phyloP scores from a whole-genome alignment of 805 yeast genomes.

The Metschnikowia drakensbergensis region DNA sequence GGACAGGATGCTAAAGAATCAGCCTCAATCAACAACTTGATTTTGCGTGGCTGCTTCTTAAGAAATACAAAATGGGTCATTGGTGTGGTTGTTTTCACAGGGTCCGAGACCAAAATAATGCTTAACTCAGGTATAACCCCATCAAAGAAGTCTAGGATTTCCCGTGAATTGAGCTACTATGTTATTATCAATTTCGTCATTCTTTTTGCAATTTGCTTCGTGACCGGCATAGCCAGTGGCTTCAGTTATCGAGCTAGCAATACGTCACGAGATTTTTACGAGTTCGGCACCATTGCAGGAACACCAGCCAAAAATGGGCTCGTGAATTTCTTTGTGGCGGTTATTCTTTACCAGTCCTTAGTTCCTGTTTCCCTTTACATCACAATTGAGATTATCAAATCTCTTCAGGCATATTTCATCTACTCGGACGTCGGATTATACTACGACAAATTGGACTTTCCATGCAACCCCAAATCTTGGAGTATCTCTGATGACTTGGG shows the following conservation, averaged over 20 bases:
- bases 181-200: slow-evolving; percentile 64
- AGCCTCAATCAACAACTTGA: slow-evolving; percentile 61
- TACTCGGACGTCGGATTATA: slow-evolving; percentile 69
- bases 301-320: slow-evolving; percentile 64
- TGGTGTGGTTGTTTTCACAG: slow-evolving; percentile 74
- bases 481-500: slow-evolving; percentile 80
- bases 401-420: slow-evolving; percentile 72
- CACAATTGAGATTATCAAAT: slow-evolving; percentile 74
- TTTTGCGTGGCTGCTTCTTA: slow-evolving; percentile 72
- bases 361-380: slow-evolving; percentile 79
- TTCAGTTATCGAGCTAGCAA: slow-evolving; percentile 46
- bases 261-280: slow-evolving; percentile 60
- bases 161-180: slow-evolving; percentile 67
- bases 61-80: slow-evolving; percentile 82
- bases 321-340: slow-evolving; percentile 65
- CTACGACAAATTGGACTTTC: slow-evolving; percentile 63
- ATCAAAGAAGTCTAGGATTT: slow-evolving; percentile 68
- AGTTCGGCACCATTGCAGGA: slow-evolving; percentile 66
- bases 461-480: slow-evolving; percentile 81
- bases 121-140: slow-evolving; percentile 78
- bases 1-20: slow-evolving; percentile 49
- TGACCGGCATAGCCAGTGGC: slow-evolving; percentile 70
- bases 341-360: slow-evolving; percentile 70
- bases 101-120: slow-evolving; percentile 78
- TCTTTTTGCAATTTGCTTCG: slow-evolving; percentile 63